These are phyloP conservation scores for Eutypa lata DNA, from an alignment of 2,329 filamentous ascomycete genomes.

Conservation along the genomic window DNA sequence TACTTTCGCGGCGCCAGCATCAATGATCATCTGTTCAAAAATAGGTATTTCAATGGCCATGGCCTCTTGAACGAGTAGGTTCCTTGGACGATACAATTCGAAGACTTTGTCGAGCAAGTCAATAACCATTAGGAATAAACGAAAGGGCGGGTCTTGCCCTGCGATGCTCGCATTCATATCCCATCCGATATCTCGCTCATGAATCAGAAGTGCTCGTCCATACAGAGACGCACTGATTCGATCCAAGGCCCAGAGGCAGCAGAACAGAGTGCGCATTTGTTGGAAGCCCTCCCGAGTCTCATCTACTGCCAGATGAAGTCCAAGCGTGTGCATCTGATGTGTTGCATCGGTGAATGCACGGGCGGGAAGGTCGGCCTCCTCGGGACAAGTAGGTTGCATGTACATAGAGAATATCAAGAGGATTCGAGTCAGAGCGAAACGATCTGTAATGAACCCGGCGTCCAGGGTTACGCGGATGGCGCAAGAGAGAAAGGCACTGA, in stretches of 20 bases:
- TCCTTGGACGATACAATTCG: constrained; percentile 55
- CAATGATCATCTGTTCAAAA: constrained; percentile 55
- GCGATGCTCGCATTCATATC: constrained; percentile 49
- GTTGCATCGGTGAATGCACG: constrained; percentile 52
- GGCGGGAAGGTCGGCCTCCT: constrained; percentile 53
- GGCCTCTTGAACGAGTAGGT: constrained; percentile 43
- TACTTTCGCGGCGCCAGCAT: constrained; percentile 49
- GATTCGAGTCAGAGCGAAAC: constrained; percentile 53
- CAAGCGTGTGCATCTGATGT: constrained; percentile 55
- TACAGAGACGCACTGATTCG: constrained; percentile 58
- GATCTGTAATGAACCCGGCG: constrained; percentile 50
- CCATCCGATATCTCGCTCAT: constrained; percentile 57
- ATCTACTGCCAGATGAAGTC: constrained; percentile 47
- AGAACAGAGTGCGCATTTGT: constrained; percentile 47
- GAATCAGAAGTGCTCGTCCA: constrained; percentile 56
- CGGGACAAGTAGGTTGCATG: constrained; percentile 50
- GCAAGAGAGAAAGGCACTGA: constrained; percentile 45
- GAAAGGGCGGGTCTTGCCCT: constrained; percentile 52
- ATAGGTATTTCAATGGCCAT: constrained; percentile 53
- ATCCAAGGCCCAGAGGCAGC: constrained; percentile 60
- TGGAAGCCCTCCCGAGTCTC: constrained; percentile 33
- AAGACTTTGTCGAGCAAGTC: constrained; percentile 57
- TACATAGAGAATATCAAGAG: constrained; percentile 56
- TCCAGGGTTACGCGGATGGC: constrained; percentile 49
- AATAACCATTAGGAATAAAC: constrained; percentile 53